Base-by-base conservation (phyloP, 2,329 filamentous ascomycete species). In the Ampelomyces quisqualis region DNA sequence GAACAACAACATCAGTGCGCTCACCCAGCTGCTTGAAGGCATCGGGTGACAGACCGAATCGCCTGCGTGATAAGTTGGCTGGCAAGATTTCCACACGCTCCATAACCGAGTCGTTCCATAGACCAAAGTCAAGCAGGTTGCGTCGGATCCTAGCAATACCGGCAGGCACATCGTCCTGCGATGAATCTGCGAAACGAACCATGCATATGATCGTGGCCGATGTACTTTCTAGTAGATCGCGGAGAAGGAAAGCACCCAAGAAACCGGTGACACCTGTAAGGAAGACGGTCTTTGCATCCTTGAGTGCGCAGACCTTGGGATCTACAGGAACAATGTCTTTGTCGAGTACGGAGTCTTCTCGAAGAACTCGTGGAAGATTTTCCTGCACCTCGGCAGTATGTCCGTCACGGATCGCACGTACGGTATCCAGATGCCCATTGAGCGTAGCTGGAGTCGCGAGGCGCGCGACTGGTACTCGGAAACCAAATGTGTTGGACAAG, bases 221-320 rank as follows among this genome's bases (percentile, higher is more conserved):
- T 1, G 85, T 89, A 45, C 68, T 80, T 43, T 87, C 80, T 5
- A 90, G 64, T 11, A 90, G 71, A 28, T 83, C 79, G 50, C 79
- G 80, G 14, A 90, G 78, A 11, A 90, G 69, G 67, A 89, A 90
- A 3, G 85, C 85, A 23, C 86, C 86, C 27, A 90, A 65, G 57
- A 88, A 90, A 10, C 86, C 86, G 11, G 86, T 90, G 0, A 82
- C 82, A 61, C 86, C 86, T 0, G 86, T 90, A 35, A 90, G 64
- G 7, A 90, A 73, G 2, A 90, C 76, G 0, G 83, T 86, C 13
- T 84, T 73, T 0, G 85, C 85, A 32, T 86, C 77, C 43, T 77
- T 80, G 15, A 88, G 69, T 0, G 80, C 75, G 24, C 74, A 74
- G 55, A 84, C 76, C 11, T 75, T 76, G 2, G 75, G 70, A 1